Conservation (phyloP, 2,329 filamentous ascomycete species). For the Colletotrichum cereale region DNA sequence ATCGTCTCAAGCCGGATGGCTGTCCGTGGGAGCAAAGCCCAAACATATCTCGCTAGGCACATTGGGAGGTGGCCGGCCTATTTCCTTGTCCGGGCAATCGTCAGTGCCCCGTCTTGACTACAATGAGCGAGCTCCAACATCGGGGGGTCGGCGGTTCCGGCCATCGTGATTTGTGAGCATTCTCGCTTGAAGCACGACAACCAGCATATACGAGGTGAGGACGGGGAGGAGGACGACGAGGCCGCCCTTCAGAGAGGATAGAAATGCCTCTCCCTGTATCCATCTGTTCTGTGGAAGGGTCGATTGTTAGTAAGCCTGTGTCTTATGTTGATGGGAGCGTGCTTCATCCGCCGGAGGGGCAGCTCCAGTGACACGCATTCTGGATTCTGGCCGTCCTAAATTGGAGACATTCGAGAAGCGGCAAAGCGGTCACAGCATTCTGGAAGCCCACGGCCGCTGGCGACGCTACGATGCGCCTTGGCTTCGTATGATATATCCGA, state of each 20-base stretch:
- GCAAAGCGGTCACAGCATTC: slow-evolving; percentile 22
- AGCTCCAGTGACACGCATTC: slow-evolving; percentile 15
- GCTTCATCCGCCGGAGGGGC: slow-evolving; percentile 18
- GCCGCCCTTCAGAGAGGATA: background rate
- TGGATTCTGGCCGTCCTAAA: slow-evolving; percentile 19
- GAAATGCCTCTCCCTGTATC: slow-evolving; percentile 8
- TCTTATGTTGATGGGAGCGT: no score
- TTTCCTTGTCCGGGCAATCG: background rate
- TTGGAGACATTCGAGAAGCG: slow-evolving; percentile 38
- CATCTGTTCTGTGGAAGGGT: background rate
- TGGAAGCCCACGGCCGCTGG: slow-evolving; percentile 37
- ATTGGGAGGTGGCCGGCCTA: background rate
- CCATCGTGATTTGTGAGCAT: background rate
- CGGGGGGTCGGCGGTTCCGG: background rate
- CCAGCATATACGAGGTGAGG: background rate
- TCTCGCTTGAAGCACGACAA: background rate
- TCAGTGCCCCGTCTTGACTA: background rate
- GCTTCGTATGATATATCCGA: slow-evolving; percentile 15
- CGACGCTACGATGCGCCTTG: slow-evolving; percentile 13
- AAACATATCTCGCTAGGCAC: background rate
- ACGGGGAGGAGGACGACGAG: no score
- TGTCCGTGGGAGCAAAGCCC: background rate
- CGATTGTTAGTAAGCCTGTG: slow-evolving; percentile 22
- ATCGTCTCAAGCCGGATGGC: background rate
- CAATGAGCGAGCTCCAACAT: background rate